Percentiles rank a stretch among this genome's conserved stretches.
Evolutionary conservation across 2,329 filamentous ascomycete genomes (phyloP).

Genomic region (Fusarium sp.): DNA sequence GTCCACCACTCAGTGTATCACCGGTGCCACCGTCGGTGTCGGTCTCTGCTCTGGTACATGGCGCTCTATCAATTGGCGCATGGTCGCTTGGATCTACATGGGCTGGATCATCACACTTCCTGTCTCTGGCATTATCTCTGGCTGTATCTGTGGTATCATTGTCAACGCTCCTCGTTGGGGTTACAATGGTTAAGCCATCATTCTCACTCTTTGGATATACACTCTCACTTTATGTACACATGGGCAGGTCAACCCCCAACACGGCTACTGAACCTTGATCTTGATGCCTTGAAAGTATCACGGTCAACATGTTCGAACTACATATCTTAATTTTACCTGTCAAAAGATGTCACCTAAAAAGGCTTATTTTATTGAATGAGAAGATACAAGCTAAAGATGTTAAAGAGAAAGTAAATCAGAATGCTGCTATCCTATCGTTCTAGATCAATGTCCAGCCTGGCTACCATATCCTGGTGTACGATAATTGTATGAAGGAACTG

Average conservation of each 20-base stretch:
- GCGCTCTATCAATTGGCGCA: constrained; percentile 72
- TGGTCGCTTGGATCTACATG: constrained; percentile 69
- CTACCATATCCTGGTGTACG: no score
- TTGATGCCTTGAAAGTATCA: neutral
- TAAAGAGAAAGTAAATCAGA: no score
- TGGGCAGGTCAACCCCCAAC: neutral
- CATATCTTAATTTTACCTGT: neutral
- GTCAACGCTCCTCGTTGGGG: constrained; percentile 69
- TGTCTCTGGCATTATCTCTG: constrained; percentile 66
- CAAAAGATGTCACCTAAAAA: neutral
- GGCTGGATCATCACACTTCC: constrained; percentile 73
- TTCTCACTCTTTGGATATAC: neutral
- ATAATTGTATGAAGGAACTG: no score
- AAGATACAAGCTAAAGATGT: no score
- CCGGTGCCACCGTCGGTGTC: constrained; percentile 71
- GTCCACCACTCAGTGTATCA: constrained; percentile 74
- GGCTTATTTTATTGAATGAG: no score
- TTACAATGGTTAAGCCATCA: constrained; percentile 24
- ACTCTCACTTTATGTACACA: neutral
- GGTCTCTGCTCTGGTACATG: constrained; percentile 70
- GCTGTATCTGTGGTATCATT: constrained; percentile 71
- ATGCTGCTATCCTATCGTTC: no score
- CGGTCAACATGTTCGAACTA: neutral
- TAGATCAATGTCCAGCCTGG: no score
- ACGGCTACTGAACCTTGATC: neutral